Evolutionary conservation across 306 rosid species (phyloP).

Genomic region (Gillenia trifoliata): DNA sequence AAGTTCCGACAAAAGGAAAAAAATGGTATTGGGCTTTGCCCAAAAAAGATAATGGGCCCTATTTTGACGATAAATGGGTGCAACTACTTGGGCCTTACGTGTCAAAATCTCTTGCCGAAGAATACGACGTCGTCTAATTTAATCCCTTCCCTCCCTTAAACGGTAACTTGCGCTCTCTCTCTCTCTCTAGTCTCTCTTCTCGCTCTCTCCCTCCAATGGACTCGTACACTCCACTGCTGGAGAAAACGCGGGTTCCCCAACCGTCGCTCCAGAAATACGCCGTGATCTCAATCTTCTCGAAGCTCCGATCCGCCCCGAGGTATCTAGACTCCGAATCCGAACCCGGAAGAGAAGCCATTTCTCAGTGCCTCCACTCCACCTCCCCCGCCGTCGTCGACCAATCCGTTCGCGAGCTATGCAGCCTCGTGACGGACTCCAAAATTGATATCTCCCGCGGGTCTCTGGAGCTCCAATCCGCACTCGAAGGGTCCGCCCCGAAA

Average conservation of each 20-base stretch:
- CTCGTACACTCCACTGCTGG: conserved; percentile 47
- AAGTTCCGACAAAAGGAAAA: too few relatives aligned
- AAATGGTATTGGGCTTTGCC: too few relatives aligned
- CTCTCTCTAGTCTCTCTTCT: not conserved
- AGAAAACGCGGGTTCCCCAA: conserved; percentile 73
- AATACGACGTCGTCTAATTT: conserved; percentile 1
- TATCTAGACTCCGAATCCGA: conserved; percentile 59
- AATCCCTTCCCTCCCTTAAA: not conserved
- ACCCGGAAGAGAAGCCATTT: conserved; percentile 68
- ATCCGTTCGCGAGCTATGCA: conserved; percentile 79
- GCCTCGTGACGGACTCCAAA: conserved; percentile 53
- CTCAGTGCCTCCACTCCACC: conserved; percentile 57
- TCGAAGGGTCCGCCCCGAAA: conserved; percentile 57
- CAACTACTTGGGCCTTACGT: not conserved
- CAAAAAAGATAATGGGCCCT: too few relatives aligned
- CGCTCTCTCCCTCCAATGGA: conserved; percentile 35
- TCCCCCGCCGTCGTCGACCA: conserved; percentile 75
- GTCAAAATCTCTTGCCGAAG: not conserved
- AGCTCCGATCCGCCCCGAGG: conserved; percentile 70
- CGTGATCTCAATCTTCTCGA: conserved; percentile 72
- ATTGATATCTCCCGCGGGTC: conserved; percentile 43
- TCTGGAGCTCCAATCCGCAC: conserved; percentile 75
- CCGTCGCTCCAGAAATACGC: conserved; percentile 82
- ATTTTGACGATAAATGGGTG: not conserved
- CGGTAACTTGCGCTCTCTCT: not conserved